Evolutionary conservation across 2,329 filamentous ascomycete genomes (phyloP), one percentile per base, ranked within the genome.

Genomic region (Aspergillus sp.): DNA sequence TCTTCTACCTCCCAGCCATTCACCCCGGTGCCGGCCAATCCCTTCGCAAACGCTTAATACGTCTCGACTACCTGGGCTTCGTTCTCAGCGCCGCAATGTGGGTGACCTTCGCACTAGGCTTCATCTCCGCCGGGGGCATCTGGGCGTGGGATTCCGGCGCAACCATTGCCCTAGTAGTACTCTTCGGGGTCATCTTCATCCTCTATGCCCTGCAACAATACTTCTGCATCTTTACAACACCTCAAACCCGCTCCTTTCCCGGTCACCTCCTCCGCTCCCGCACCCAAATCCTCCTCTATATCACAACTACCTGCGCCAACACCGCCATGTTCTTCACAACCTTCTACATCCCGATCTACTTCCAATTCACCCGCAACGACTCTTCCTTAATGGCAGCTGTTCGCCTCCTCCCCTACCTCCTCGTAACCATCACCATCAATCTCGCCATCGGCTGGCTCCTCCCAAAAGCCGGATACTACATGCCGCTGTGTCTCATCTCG

Each of bases 301-400:
- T 80, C 23, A 72, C 74, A 6, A 80, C 76, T 0, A 68, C 73
- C 2, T 73, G 71, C 32, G 73, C 73, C 0, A 76, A 72, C 6
- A 72, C 76, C 3, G 70, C 70, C 8, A 65, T 77, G 43, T 79
- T 78, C 54, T 38, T 69, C 12, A 48, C 75, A 0, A 72, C 82
- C 6, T 86, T 85, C 71, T 86, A 82, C 70, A 79, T 82, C 7
- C 84, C 84, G 0, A 71, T 86, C 0, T 85, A 79, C 71, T 85
- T 85, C 69, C 80, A 83, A 59, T 86, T 85, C 66, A 76, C 76
- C 0, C 75, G 72, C 2, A 79, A 79, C 5, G 81, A 82, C 45
- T 70, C 64, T 0, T 72, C 69, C 1, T 38, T 74, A 2, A 55
- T 55, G 38, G 64, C 73, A 2, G 71, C 70, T 1, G 71, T 77